Conservation (phyloP, 2,329 filamentous ascomycete species). For the Ophiostoma australiae region DNA sequence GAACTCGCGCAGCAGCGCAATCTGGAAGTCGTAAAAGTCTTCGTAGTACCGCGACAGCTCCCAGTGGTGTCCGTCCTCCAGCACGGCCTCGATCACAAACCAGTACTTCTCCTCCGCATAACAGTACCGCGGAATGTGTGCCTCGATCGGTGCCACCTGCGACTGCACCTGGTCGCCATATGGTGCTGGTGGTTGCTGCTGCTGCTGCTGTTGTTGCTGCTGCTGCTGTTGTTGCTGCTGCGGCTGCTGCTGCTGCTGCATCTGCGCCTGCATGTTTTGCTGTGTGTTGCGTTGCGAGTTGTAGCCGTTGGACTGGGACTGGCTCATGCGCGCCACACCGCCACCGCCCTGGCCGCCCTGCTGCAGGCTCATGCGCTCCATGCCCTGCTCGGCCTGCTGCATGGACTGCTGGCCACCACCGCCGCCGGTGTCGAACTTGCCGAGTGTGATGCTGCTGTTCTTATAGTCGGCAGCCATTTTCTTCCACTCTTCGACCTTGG, state of each 20-base stretch:
- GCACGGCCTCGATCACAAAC: constrained; percentile 89
- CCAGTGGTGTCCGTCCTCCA: constrained; percentile 89
- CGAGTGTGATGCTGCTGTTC: constrained; percentile 94
- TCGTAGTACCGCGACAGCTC: constrained; percentile 93
- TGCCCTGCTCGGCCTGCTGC: constrained; percentile 59
- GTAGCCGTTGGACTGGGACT: constrained; percentile 36
- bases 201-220: constrained; percentile 29
- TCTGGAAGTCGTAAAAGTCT: constrained; percentile 98
- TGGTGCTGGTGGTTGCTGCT: constrained; percentile 20
- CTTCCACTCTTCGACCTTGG: constrained; percentile 97
- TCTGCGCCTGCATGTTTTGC: constrained; percentile 35
- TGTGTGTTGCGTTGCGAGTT: constrained; percentile 31
- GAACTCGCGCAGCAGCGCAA: constrained; percentile 85
- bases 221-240: constrained; percentile 32
- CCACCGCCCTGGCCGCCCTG: constrained; percentile 39
- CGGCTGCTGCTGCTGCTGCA: constrained; percentile 32
- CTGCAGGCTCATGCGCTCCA: constrained; percentile 75
- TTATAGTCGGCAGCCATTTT: constrained; percentile 99
- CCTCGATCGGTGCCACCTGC: constrained; percentile 69
- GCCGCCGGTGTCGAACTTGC: constrained; percentile 67
- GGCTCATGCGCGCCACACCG: constrained; percentile 41
- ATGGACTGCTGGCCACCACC: constrained; percentile 33
- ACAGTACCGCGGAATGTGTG: constrained; percentile 85
- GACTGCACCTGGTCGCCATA: constrained; percentile 40
- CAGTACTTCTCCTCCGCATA: constrained; percentile 98